Conservation (phyloP, 805 yeast genomes). For the Teunomyces pallodes region DNA sequence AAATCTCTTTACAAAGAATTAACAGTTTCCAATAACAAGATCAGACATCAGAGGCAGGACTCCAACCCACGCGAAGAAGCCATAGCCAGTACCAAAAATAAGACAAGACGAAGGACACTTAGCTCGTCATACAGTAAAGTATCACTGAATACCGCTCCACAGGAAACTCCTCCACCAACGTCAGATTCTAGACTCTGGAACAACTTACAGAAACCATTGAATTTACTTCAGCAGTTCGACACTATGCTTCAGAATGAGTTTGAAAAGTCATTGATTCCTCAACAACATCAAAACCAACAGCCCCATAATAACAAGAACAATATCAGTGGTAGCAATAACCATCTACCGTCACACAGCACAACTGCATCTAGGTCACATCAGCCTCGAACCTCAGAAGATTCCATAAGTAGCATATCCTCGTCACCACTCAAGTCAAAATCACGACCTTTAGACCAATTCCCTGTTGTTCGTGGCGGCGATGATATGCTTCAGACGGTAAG, state of each 20-base stretch:
- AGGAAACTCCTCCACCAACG: background rate
- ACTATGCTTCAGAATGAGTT: slow-evolving; percentile 63
- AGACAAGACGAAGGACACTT: slow-evolving; percentile 11
- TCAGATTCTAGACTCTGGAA: slow-evolving; percentile 28
- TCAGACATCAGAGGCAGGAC: slow-evolving; percentile 14
- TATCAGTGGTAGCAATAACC: background rate
- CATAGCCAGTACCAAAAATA: slow-evolving; percentile 29
- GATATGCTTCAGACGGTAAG: slow-evolving; percentile 43
- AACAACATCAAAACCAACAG: background rate
- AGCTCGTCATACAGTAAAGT: slow-evolving; percentile 6
- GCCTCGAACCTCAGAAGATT: slow-evolving; percentile 24
- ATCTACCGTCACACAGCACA: background rate
- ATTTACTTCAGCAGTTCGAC: slow-evolving; percentile 65
- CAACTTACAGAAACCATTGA: slow-evolving; percentile 32
- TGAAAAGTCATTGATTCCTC: slow-evolving; percentile 37
- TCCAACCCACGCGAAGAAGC: slow-evolving; percentile 29
- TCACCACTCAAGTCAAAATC: slow-evolving; percentile 28
- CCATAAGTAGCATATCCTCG: slow-evolving; percentile 22
- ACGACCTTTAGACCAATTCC: background rate
- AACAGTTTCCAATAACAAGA: background rate
- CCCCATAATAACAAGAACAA: background rate
- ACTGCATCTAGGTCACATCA: slow-evolving; percentile 7
- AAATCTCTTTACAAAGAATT: slow-evolving; percentile 44
- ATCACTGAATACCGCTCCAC: background rate
- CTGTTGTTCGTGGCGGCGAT: slow-evolving; percentile 13